Conservation (phyloP, 306 rosid species). For the Citrullus amarus region DNA sequence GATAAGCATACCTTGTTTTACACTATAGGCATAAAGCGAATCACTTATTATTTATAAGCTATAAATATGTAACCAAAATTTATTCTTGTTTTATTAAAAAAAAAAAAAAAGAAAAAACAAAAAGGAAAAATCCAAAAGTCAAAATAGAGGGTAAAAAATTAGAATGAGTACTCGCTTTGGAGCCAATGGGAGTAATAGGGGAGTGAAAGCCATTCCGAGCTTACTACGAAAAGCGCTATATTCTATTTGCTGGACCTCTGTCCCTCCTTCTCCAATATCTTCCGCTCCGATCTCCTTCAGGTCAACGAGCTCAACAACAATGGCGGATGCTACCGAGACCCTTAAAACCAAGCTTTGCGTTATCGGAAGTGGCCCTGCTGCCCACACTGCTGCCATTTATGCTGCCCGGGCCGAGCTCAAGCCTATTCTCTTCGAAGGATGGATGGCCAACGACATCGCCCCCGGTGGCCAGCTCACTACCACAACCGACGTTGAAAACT, state of each 20-base stretch:
- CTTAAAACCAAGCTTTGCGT: constrained; percentile 62
- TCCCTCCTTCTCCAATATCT: constrained; percentile 5
- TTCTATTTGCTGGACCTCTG: background rate
- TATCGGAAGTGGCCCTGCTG: constrained; percentile 84
- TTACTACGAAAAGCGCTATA: background rate
- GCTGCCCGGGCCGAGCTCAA: constrained; percentile 83
- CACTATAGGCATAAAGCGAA: background rate
- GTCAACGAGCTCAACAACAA: background rate
- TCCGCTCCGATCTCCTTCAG: constrained; percentile 8
- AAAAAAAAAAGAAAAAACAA: background rate
- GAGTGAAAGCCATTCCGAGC: background rate
- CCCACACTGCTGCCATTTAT: constrained; percentile 81
- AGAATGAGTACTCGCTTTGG: background rate
- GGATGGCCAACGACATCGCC: constrained; percentile 92
- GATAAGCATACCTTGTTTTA: background rate
- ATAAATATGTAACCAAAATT: too few relatives aligned
- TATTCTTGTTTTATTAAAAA: background rate
- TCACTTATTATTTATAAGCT: too few relatives aligned
- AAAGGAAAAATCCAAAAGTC: background rate
- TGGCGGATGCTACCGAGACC: constrained; percentile 18
- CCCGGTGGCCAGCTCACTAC: constrained; percentile 94
- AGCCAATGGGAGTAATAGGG: background rate
- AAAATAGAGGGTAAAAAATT: background rate
- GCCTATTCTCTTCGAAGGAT: constrained; percentile 79
- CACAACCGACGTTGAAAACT: constrained; percentile 81